Evolutionary conservation across 768 basidiomycete species (phyloP).

Genomic region (Gelatoporia subvermispora): DNA sequence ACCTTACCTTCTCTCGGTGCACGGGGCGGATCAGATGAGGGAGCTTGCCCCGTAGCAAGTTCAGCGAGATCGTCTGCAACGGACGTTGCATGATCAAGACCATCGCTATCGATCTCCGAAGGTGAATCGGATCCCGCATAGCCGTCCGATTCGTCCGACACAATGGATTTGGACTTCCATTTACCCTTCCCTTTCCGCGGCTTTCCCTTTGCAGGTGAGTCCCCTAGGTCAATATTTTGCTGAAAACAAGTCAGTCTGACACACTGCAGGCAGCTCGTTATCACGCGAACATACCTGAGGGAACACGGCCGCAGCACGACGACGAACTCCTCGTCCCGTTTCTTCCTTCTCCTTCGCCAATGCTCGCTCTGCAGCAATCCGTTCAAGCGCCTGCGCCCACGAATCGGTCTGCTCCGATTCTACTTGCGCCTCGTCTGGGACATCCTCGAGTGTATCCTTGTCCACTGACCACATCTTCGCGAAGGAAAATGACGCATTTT

Average conservation of each 20-base stretch:
- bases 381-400: constrained; percentile 71
- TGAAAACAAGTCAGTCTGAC: constrained; percentile 6
- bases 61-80: not conserved
- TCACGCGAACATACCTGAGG: constrained; percentile 32
- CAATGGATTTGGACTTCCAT: constrained; percentile 23
- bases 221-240: constrained; percentile 29
- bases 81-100: not conserved
- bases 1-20: not conserved
- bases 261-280: constrained; percentile 1
- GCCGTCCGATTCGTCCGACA: constrained; percentile 37
- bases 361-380: constrained; percentile 41
- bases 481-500: constrained; percentile 70
- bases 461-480: constrained; percentile 91
- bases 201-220: constrained; percentile 31
- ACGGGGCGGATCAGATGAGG: no score
- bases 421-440: constrained; percentile 45
- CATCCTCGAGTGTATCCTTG: constrained; percentile 64
- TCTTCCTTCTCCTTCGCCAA: constrained; percentile 43
- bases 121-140: constrained; percentile 26
- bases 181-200: constrained; percentile 27
- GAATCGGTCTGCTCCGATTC: constrained; percentile 57
- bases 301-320: constrained; percentile 53
- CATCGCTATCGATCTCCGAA: constrained; percentile 14
- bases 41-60: not conserved
- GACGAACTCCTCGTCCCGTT: constrained; percentile 72